Percentiles rank a stretch among this genome's conserved stretches.
These are phyloP conservation scores for Lactarius trivialis DNA, from an alignment of 768 basidiomycete genomes.

Conservation along the genomic window DNA sequence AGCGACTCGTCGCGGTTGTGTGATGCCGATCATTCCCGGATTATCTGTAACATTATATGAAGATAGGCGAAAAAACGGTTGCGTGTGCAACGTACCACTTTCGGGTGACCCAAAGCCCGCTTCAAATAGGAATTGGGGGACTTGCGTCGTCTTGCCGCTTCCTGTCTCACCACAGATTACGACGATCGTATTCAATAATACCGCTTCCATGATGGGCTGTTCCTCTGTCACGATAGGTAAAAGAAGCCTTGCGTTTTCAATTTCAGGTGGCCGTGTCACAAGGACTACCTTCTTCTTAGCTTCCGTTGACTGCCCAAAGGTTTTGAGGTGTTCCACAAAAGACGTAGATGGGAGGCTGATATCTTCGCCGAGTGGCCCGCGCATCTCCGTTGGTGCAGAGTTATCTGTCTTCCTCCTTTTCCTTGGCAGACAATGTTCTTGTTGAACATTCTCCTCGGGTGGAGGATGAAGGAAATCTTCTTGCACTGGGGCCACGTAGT, in stretches of 20 bases:
- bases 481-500: conserved; percentile 30
- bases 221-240: conserved; percentile 92
- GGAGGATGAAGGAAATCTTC: background rate
- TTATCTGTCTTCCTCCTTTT: conserved; percentile 47
- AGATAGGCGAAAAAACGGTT: background rate
- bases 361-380: conserved; percentile 77
- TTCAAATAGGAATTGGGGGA: conserved; percentile 97
- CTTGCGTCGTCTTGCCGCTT: conserved; percentile 96
- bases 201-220: conserved; percentile 88
- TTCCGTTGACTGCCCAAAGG: conserved; percentile 16
- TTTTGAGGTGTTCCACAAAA: conserved; percentile 47
- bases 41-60: conserved; percentile 52
- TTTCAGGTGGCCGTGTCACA: conserved; percentile 59
- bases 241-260: conserved; percentile 69
- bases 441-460: background rate
- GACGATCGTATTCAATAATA: conserved; percentile 79
- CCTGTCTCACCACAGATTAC: conserved; percentile 94
- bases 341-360: conserved; percentile 59
- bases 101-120: conserved; percentile 84
- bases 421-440: conserved; percentile 18
- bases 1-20: conserved; percentile 95
- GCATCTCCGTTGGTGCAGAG: conserved; percentile 38
- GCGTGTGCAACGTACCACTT: conserved; percentile 51
- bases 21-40: conserved; percentile 96
- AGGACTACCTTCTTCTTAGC: conserved; percentile 37